Percentiles rank a stretch among this genome's conserved stretches.
Evolutionary conservation across 306 rosid species (phyloP).

Genomic region (Vigna hirtella): DNA sequence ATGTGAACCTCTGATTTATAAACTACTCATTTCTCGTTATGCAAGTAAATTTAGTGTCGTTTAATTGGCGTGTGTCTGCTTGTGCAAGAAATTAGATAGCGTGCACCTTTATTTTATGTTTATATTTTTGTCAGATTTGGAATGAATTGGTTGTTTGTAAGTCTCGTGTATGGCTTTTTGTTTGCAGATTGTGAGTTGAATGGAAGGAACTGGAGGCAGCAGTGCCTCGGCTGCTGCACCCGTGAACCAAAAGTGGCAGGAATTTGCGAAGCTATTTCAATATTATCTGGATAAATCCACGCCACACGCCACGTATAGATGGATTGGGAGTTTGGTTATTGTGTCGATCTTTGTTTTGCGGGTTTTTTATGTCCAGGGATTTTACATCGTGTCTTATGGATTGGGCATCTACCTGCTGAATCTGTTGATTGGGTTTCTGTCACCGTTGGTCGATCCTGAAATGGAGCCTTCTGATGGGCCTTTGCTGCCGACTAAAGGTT

Average conservation of each 20-base stretch:
- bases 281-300: conserved; percentile 76
- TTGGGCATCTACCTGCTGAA: conserved; percentile 86
- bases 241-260: conserved; percentile 57
- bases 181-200: conserved; percentile 58
- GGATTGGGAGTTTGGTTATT: conserved; percentile 63
- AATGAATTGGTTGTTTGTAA: conserved; percentile 34
- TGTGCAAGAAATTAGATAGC: background rate
- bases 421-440: conserved; percentile 79
- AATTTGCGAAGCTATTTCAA: conserved; percentile 66
- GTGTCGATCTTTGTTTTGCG: conserved; percentile 59
- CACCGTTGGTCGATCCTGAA: conserved; percentile 88
- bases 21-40: background rate
- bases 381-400: conserved; percentile 84
- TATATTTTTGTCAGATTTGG: background rate
- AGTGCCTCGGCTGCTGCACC: conserved; percentile 61
- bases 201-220: conserved; percentile 62
- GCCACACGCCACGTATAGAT: conserved; percentile 64
- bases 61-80: background rate
- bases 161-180: background rate
- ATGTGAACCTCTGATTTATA: background rate
- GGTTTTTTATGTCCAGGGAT: conserved; percentile 70
- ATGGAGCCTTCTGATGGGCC: conserved; percentile 63
- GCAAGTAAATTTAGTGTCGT: background rate
- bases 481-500: conserved; percentile 78
- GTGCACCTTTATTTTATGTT: background rate